Evolutionary conservation across 2,329 filamentous ascomycete genomes (phyloP), one percentile per base, ranked within the genome.

Genomic region (Hymenoscyphus scutula): DNA sequence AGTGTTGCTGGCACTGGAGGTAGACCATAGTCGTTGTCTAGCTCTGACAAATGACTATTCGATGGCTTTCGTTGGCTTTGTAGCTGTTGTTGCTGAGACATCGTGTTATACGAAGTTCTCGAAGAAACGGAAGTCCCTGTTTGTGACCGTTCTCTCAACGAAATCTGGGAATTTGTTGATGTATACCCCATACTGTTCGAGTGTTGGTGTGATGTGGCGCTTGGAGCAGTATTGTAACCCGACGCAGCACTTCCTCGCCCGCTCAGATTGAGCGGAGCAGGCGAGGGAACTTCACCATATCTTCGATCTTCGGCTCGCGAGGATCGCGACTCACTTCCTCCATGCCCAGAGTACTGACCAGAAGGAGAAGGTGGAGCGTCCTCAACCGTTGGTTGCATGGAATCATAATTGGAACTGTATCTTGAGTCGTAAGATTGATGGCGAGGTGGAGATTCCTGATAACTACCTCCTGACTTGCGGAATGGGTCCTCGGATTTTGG

Each of bases 1-100:
- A 89, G 76, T 3, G 84, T 84, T 1, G 83, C 73, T 4, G 86
- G 86, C 1, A 87, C 76, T 3, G 78, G 71, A 1, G 82, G 80
- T 23, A 81, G 66, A 3, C 72, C 75, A 69, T 83, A 81, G 48
- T 59, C 59, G 23, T 53, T 65, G 32, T 27, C 61, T 54, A 63
- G 60, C 4, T 60, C 51, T 13, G 51, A 41, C 64, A 62, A 68
- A 62, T 60, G 53, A 30, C 25, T 57, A 11, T 69, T 60, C 1
- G 69, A 72, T 5, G 67, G 65, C 19, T 66, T 69, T 60, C 69
- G 58, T 54, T 64, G 64, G 6, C 41, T 61, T 27, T 62, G 63
- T 15, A 70, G 67, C 32, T 67, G 32, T 34, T 29, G 27, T 29
- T 29, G 27, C 25, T 62, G 63, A 17, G 66, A 62, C 37, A 67